Evolutionary conservation across 2,329 filamentous ascomycete genomes (phyloP).

Genomic region (Ophiostoma pallidulum): DNA sequence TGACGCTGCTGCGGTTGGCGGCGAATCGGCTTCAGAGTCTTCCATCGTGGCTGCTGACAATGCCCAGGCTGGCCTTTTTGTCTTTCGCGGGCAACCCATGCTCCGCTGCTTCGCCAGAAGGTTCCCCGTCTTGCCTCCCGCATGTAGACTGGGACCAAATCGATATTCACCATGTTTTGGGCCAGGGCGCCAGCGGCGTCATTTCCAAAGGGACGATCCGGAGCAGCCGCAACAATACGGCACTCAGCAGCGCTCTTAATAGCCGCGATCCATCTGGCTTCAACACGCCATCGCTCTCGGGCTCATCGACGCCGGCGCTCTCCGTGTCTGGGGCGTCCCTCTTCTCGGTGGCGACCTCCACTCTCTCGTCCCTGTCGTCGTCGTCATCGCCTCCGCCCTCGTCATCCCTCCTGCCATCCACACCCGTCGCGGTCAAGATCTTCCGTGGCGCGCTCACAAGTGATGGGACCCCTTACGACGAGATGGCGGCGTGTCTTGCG

Average conservation of each 20-base stretch:
- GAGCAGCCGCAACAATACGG: too few relatives aligned
- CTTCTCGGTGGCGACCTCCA: not conserved
- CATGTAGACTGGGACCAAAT: conserved; percentile 33
- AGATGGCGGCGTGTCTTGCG: conserved; percentile 37
- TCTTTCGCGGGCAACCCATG: conserved; percentile 40
- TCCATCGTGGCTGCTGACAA: conserved; percentile 33
- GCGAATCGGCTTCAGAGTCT: conserved; percentile 31
- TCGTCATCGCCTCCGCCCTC: not conserved
- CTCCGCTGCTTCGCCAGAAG: conserved; percentile 16
- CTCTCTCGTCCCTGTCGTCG: not conserved
- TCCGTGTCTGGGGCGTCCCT: conserved; percentile 1
- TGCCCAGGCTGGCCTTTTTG: conserved; percentile 37
- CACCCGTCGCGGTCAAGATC: conserved; percentile 35
- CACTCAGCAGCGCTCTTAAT: conserved; percentile 1
- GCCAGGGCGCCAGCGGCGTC: conserved; percentile 37
- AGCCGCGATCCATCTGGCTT: not conserved
- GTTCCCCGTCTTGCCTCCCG: conserved; percentile 19
- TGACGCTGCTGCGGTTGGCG: conserved; percentile 35
- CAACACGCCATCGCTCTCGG: conserved; percentile 8
- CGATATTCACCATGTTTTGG: conserved; percentile 31
- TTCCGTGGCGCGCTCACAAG: conserved; percentile 38
- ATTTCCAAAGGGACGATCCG: conserved; percentile 29
- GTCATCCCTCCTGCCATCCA: not conserved
- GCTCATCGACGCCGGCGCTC: not conserved
- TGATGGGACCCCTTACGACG: conserved; percentile 39